Evolutionary conservation across 2,329 filamentous ascomycete genomes (phyloP).

Genomic region (Ophiosphaerella korrae): DNA sequence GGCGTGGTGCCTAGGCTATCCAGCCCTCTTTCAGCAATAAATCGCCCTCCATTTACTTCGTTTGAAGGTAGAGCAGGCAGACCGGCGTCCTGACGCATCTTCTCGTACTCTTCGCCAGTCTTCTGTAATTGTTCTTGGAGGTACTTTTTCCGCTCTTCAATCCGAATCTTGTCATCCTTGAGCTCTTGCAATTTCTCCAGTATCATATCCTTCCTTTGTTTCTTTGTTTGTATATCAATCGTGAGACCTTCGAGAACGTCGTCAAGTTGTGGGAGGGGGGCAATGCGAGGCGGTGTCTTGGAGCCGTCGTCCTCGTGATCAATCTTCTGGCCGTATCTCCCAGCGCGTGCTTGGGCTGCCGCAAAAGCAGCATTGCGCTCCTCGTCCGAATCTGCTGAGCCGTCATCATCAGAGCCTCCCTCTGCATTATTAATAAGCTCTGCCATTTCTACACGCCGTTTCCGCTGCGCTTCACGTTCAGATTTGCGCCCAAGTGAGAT

Average conservation of each 20-base stretch:
- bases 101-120: conserved; percentile 74
- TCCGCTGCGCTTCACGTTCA: conserved; percentile 70
- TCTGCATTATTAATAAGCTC: conserved; percentile 83
- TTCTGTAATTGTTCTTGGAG: conserved; percentile 82
- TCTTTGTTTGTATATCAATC: conserved; percentile 65
- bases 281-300: conserved; percentile 73
- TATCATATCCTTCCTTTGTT: conserved; percentile 62
- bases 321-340: conserved; percentile 71
- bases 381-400: conserved; percentile 67
- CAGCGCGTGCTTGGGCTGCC: conserved; percentile 80
- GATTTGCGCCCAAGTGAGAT: conserved; percentile 79
- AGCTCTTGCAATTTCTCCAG: conserved; percentile 68
- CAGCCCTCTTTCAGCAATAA: conserved; percentile 42
- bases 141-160: conserved; percentile 73
- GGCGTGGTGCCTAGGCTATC: conserved; percentile 47
- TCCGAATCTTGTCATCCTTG: conserved; percentile 69
- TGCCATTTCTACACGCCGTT: conserved; percentile 77
- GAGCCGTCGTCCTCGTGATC: conserved; percentile 50
- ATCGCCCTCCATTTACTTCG: conserved; percentile 28
- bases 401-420: conserved; percentile 69
- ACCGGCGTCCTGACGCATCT: conserved; percentile 57
- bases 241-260: conserved; percentile 70
- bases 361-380: conserved; percentile 81
- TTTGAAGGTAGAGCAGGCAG: conserved; percentile 42
- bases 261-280: conserved; percentile 74